A percentile compares a stretch with the other conserved stretches of the same genome.
Conservation (phyloP, 2,329 filamentous ascomycete species). For the Fusarium mangiferae region DNA sequence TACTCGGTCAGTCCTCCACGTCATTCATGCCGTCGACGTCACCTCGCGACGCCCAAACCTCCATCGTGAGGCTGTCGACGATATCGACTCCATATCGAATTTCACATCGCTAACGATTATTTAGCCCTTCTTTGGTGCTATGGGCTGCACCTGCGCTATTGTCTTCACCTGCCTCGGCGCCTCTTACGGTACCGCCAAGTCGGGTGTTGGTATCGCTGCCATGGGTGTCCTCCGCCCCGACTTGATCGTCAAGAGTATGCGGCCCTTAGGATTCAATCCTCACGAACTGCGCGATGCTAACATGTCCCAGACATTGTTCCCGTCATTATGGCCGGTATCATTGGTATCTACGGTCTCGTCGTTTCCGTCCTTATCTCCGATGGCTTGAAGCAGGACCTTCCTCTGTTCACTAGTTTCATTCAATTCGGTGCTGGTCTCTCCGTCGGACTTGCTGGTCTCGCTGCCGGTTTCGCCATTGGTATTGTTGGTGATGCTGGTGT, state of each 20-base stretch:
- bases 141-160: slow-evolving; percentile 97
- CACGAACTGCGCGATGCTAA: slow-evolving; percentile 28
- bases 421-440: slow-evolving; percentile 85
- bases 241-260: slow-evolving; percentile 98
- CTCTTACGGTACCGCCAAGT: slow-evolving; percentile 98
- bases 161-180: slow-evolving; percentile 97
- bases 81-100: slow-evolving; percentile 27
- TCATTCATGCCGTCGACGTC: slow-evolving; percentile 47
- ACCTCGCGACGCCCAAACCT: slow-evolving; percentile 36
- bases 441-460: slow-evolving; percentile 84
- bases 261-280: slow-evolving; percentile 3
- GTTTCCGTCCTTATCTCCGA: slow-evolving; percentile 89
- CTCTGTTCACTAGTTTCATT: slow-evolving; percentile 85
- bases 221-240: slow-evolving; percentile 99
- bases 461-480: slow-evolving; percentile 87
- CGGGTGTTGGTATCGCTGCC: slow-evolving; percentile 96
- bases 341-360: slow-evolving; percentile 96
- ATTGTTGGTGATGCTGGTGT: slow-evolving; percentile 92
- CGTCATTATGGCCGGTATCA: slow-evolving; percentile 99
- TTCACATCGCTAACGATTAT: slow-evolving; percentile 48
- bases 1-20: slow-evolving; percentile 87
- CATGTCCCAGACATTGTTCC: slow-evolving; percentile 85
- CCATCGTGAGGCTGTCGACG: slow-evolving; percentile 31
- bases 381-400: slow-evolving; percentile 75
- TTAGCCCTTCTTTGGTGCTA: slow-evolving; percentile 92